Conservation (phyloP, 345 rosid genomes). For the Citrus hindsii region DNA sequence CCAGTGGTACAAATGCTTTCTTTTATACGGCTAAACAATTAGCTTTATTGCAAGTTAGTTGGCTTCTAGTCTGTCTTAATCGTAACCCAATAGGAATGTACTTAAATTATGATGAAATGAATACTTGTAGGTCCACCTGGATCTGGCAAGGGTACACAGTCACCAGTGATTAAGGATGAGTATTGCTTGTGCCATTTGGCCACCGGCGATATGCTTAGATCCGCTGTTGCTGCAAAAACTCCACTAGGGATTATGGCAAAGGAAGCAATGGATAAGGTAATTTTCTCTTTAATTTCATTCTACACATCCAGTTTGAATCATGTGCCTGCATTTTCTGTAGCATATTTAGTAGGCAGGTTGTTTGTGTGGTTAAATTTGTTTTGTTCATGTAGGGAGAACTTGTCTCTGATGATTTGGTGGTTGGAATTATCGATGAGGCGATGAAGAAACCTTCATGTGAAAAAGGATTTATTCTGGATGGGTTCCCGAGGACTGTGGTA, state of each 20-base stretch:
- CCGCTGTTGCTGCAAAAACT: constrained; percentile 87
- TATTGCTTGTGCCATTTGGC: constrained; percentile 94
- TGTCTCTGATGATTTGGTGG: constrained; percentile 93
- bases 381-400: constrained; percentile 56
- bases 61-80: neutral
- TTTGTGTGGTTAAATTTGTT: constrained; percentile 1
- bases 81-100: neutral
- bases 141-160: constrained; percentile 93
- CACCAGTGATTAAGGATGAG: constrained; percentile 87
- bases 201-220: constrained; percentile 96
- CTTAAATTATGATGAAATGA: neutral
- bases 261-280: constrained; percentile 94
- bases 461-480: constrained; percentile 91
- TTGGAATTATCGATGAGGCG: constrained; percentile 90
- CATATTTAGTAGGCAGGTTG: neutral
- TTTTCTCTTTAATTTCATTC: neutral
- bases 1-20: neutral
- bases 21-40: neutral
- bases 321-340: neutral
- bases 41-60: neutral
- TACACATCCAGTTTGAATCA: neutral
- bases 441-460: constrained; percentile 83
- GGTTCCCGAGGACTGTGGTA: constrained; percentile 81
- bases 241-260: constrained; percentile 94
- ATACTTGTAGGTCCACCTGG: constrained; percentile 85